Evolutionary conservation across 441 rosid genomes (phyloP), one percentile per base, ranked within the genome.

Genomic region (Viola pubescens): DNA sequence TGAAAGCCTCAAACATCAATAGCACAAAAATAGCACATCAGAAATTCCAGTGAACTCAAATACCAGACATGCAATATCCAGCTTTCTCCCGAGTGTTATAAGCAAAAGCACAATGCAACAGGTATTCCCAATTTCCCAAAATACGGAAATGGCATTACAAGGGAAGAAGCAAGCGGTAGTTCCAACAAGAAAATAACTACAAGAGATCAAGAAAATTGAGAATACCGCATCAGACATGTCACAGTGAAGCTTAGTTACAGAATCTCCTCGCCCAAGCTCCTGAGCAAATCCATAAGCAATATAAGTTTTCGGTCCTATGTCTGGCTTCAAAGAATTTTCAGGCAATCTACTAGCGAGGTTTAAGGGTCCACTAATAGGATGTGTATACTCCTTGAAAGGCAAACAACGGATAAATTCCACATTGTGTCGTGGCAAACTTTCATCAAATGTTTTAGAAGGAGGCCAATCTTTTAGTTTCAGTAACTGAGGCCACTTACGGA

Each of bases 171-270:
- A 46, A 6, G 48, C 10, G 48, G 11, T 9, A 46, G 48, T 8
- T n/a, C 48, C 9, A 8, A 10, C 4, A 46, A 46, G 48, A 46
- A 6, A 46, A 46, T 8, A 16, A 13, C 10, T 48, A 34, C 0
- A 58, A 61, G 37, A 53, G 52, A 42, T 14, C 6, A 12, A 54
- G 40, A 13, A 44, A 54, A 16, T 37, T 40, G 19, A 52, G 72
- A 75, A 69, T 68, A 89, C 98, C 81, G 89, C 97, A 84, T 92
- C 98, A 68, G 94, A 87, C 88, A 85, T 89, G 79, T 89, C 94
- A 70, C 91, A 89, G 6, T 92, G 98, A 65, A 92, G 95, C 75
- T 88, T 89, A 37, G 96, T 92, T 34, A 89, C 90, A 61, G 98
- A 87, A 70, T 92, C 96, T 56, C 94, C 98, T 64, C 95, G 97